phyloP scores from a whole-genome alignment of 2,329 filamentous ascomycete genomes.

The Penicillium sp. region DNA sequence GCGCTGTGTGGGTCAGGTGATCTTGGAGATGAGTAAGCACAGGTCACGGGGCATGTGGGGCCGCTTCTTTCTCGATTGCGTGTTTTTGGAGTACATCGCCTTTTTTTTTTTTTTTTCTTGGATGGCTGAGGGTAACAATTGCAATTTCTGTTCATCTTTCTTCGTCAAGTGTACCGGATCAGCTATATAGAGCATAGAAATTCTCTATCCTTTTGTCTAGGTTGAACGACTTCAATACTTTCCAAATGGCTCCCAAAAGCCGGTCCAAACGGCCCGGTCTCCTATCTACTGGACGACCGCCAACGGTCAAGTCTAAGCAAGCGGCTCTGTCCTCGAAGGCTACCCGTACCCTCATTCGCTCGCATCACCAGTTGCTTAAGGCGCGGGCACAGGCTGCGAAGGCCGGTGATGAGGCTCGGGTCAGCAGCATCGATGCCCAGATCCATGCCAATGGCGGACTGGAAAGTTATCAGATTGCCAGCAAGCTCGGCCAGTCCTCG shows the following conservation, averaged over 20 bases:
- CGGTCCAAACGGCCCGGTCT: conserved; percentile 35
- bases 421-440: conserved; percentile 46
- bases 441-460: conserved; percentile 60
- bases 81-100: neutral
- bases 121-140: neutral
- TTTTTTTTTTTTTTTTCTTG: neutral
- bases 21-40: conserved; percentile 18
- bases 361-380: conserved; percentile 61
- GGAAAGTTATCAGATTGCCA: conserved; percentile 60
- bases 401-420: conserved; percentile 43
- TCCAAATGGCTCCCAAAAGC: conserved; percentile 32
- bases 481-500: conserved; percentile 59
- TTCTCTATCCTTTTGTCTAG: neutral
- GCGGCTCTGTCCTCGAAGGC: conserved; percentile 54
- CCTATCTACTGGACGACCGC: conserved; percentile 48
- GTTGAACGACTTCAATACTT: neutral
- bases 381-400: conserved; percentile 51
- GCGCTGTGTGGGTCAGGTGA: conserved; percentile 41
- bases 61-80: neutral
- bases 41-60: conserved; percentile 9
- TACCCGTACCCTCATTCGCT: conserved; percentile 58
- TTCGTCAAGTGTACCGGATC: neutral
- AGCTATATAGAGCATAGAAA: neutral
- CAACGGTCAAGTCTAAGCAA: conserved; percentile 36
- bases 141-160: neutral